Base-by-base conservation (phyloP, 2,329 filamentous ascomycete genomes). In the Colletotrichum liaoningense region DNA sequence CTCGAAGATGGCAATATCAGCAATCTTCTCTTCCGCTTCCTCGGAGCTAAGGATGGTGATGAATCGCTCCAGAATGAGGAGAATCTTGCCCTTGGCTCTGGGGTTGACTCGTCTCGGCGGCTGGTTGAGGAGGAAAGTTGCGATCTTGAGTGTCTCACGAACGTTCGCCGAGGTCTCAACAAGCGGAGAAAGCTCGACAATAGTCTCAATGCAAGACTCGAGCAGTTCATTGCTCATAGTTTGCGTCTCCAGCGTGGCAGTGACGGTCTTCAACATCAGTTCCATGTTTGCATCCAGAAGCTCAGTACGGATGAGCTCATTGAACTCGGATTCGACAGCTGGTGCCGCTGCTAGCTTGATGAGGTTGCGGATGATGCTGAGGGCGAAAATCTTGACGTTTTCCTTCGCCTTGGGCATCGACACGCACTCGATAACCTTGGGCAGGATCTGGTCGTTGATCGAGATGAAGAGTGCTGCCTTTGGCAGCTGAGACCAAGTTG, bases 101-200 rank as follows among this genome's bases (percentile, higher is more conserved):
- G 94, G 94, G 75, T 90, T 95, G 42, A 98, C 95, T 66, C 93
- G 89, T 74, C 94, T 92, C 28, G 93, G 90, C n/a, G 96, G 95
- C 78, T 98, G 95, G 75, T 93, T 91, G 38, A 98, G 88, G 46
- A 98, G 87, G 80, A 93, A 96, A 11, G 93, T 92, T 1, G 93
- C 93, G 63, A 97, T 95, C 73, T 93, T 91, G 49, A 98, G 90
- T 70, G 98, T 88, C 58, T 93, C 92, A n/a, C 90, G 90, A 19
- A 94, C 92, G 78, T 97, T 93, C 7, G 90, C 86, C 68, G 91
- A 86, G 75, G 90, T 87, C 79, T 91, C 87, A 16, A 97, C 91
- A 66, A 94, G 88, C 4, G 91, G 90, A 1, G 94, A 91, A 55
- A 97, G 86, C 42, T 92, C 88, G n/a, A 96, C 92, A 26, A 98